Base-by-base conservation (phyloP, 495 filamentous ascomycete species). In the Penicillium manginii region DNA sequence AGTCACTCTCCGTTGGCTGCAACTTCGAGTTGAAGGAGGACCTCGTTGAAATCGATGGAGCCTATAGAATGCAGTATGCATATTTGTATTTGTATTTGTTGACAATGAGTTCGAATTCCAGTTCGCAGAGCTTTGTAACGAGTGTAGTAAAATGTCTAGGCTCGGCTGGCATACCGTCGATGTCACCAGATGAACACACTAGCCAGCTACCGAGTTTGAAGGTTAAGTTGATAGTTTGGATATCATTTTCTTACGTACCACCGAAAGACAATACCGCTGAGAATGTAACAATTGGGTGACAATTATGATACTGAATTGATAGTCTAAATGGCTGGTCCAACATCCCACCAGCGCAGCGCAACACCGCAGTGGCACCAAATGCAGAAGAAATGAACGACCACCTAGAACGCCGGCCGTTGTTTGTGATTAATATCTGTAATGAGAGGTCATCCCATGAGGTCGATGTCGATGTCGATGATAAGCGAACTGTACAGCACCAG, bases 401-500 rank as follows among this genome's bases (percentile, higher is more conserved):
- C 39, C 63, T 56, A 52, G 31, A 69, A 69, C 64, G 67, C 67
- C 67, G 18, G 67, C 67, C 67, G 18, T n/a, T 29, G 35, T 58
- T 47, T 55, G 59, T 57, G 54, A 58, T 70, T 55, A 52, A 50
- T 53, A 50, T 54, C 26, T 52, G 31, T 18, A 15, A 63, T 55
- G 52, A 52, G 50, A 47, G 48, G 45, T 29, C 35, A 12, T 39
- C 39, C 40, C 56, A 52, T 17, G 29, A 52, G 50, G 37, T 17
- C n/a, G 18, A 57, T 29, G 26, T 29, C 26, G 9, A 54, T 53
- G 35, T n/a, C n/a, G 18, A 57, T 57, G 50, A 62, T 69, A 57
- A 61, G 18, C 21, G 61, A 64, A 56, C 57, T 61, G 55, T 63
- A 67, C 65, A 67, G 73, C 73, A 67, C 72, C 71, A 61, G 72